Percentiles rank a stretch among this genome's conserved stretches.
Evolutionary conservation across 176 grass and related monocot species (phyloP).

Genomic region (Lolium perenne): DNA sequence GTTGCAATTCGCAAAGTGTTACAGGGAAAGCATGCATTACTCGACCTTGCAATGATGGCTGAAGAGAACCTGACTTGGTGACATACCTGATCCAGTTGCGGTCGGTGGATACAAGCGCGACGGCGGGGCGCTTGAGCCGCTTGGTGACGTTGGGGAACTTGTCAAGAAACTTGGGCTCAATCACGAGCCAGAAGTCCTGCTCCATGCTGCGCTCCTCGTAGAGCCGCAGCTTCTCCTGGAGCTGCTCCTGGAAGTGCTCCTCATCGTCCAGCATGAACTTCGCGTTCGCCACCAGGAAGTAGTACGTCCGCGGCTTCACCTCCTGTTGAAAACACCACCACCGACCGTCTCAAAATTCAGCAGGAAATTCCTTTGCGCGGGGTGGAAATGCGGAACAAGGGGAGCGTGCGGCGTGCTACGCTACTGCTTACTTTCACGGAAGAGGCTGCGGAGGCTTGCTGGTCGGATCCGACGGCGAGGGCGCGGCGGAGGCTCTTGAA

Average conservation of each 20-base stretch:
- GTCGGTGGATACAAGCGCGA: conserved; percentile 86
- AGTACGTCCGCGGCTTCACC: conserved; percentile 67
- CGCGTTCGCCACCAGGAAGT: conserved; percentile 93
- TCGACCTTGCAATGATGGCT: not conserved
- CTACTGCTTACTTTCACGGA: conserved; percentile 48
- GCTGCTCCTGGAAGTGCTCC: conserved; percentile 96
- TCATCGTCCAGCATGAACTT: conserved; percentile 99
- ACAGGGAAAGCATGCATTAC: not conserved
- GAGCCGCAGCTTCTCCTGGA: conserved; percentile 62
- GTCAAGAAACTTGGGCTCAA: conserved; percentile 92
- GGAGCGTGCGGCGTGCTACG: not conserved
- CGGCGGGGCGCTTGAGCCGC: conserved; percentile 81
- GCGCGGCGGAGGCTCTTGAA: conserved; percentile 40
- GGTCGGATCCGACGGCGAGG: conserved; percentile 65
- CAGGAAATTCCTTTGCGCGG: not conserved
- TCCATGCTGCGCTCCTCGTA: conserved; percentile 81
- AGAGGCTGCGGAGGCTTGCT: conserved; percentile 53
- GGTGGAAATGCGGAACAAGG: not conserved
- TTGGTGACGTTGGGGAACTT: conserved; percentile 77
- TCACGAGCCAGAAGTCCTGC: conserved; percentile 89
- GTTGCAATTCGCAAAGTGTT: not conserved
- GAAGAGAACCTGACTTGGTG: not conserved
- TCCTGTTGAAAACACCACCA: conserved; percentile 35
- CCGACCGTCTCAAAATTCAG: conserved; percentile 11
- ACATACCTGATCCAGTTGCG: conserved; percentile 89